These are phyloP conservation scores for Trametes meyenii DNA, from an alignment of 768 basidiomycete genomes.

Conservation along the genomic window DNA sequence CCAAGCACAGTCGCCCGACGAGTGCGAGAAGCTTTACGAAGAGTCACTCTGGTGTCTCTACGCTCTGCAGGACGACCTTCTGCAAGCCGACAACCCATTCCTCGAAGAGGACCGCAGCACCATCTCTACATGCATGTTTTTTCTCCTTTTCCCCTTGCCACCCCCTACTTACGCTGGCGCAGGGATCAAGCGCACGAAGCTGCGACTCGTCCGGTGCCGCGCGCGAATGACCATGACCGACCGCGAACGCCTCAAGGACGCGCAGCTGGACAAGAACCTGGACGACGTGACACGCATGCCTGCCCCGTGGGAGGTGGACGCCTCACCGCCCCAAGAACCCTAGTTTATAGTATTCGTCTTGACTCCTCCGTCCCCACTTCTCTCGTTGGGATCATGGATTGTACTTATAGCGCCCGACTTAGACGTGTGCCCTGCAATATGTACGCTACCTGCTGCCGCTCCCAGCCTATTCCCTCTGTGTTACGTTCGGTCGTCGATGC, in stretches of 20 bases:
- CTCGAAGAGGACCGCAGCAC: conserved; percentile 82
- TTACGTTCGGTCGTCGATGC: too few species aligned
- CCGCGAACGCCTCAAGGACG: conserved; percentile 72
- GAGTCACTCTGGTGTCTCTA: conserved; percentile 94
- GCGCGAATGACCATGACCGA: conserved; percentile 79
- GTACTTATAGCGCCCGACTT: conserved; percentile 7
- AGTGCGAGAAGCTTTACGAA: conserved; percentile 94
- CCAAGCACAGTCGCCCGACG: conserved; percentile 70
- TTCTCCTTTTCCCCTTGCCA: conserved; percentile 11
- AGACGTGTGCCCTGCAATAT: background rate
- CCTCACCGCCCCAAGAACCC: conserved; percentile 3
- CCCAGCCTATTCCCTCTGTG: too few species aligned
- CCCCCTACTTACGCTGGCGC: background rate
- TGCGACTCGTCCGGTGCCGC: conserved; percentile 77
- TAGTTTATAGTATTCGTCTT: background rate
- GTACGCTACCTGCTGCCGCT: too few species aligned
- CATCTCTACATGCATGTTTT: conserved; percentile 68
- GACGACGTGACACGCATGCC: conserved; percentile 71
- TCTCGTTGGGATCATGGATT: background rate
- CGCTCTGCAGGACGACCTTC: conserved; percentile 85
- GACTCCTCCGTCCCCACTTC: background rate
- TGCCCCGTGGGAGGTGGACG: conserved; percentile 50
- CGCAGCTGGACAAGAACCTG: conserved; percentile 77
- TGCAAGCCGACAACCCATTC: conserved; percentile 81
- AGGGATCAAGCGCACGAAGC: conserved; percentile 88